Evolutionary conservation across 495 filamentous ascomycete genomes (phyloP), one percentile per base, ranked within the genome.

Genomic region (Beverwykella pulmonaria): DNA sequence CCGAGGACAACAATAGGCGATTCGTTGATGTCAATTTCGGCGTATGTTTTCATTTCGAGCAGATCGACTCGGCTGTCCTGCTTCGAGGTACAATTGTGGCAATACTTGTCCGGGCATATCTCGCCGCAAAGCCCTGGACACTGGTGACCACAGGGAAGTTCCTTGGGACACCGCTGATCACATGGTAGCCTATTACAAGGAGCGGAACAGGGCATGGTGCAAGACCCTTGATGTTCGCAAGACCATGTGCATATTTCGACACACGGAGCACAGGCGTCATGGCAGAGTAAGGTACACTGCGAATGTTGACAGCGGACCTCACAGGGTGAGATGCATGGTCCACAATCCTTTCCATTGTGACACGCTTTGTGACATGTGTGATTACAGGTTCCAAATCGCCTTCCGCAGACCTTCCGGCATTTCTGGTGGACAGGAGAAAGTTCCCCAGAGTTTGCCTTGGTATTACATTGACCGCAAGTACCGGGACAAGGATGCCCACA

Each of bases 171-270:
- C 2, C 90, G 80, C 46, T 79, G 61, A 0, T 84, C 84, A 62
- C 91, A 96, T 26, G 86, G 88, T 0, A 91, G 75, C 39, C 81
- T 79, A 57, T 90, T 82, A 64, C 83, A 84, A 0, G 86, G 83
- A 7, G 84, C 89, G 1, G 79, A 79, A 62, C 81, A 88, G 39
- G 88, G 88, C 82, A 91, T 46, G 84, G n/a, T 80, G 89, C 39
- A 70, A 55, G 7, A 77, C 9, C 53, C 52, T 77, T 36, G 75
- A 71, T 90, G 87, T 7, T 78, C 68, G 71, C 89, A 91, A 9
- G 70, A 63, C 57, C 81, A 90, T 5, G 80, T 71, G 67, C 88
- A 90, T 49, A 74, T 70, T 22, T 76, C 71, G 0, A 82, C 83
- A 65, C 90, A 92, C 8, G 87, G 90, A 20, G 77, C 69, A 67